Base-by-base conservation (phyloP, 2,329 filamentous ascomycete genomes). In the Fusarium sp. region DNA sequence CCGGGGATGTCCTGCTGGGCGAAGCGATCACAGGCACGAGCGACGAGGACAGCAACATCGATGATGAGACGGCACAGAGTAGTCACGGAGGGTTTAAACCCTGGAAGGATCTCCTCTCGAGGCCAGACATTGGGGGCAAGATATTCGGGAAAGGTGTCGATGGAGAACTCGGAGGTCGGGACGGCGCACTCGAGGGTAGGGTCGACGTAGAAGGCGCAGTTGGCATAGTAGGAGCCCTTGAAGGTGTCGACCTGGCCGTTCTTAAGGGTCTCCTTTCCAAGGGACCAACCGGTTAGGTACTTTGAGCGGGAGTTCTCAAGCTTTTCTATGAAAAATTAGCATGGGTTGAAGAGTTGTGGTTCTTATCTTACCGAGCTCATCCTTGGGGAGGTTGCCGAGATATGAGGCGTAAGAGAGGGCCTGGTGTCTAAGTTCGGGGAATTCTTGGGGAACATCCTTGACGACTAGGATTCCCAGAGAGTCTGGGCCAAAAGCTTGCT, bases 401-500 rank as follows among this genome's bases (percentile, higher is more conserved):
- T 97, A 97, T 0, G 95, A 97, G 5, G 95, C 91, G 81, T 97
- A 97, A 0, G 94, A 97, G 8, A 99, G 88, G 3, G 97, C 89
- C 69, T 89, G 89, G 68, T 89, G 89, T 70, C 97, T 90, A 50
- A 98, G 85, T n/a, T 88, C 84, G 16, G 88, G 83, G 78, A 97
- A 99, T 62, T 90, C 86, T 7, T 87, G 72, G 0, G 95, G 94
- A 0, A 98, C 90, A 80, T 95, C 94, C 80, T 93, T 95, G 57
- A 99, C 95, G n/a, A 98, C 86, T 65, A 99, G 92, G 62, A 99
- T 98, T 0, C 97, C 97, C 14, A 98, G 87, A 3, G 95, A 98
- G 29, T 94, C 91, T 2, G 95, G 95, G 0, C 97, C 97, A 81
- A 99, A 98, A 0, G 97, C 97, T 76, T 93, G 84, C 77, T 94